Conservation (phyloP, 2,329 filamentous ascomycete species). For the Ophiostoma himal-ulmi region DNA sequence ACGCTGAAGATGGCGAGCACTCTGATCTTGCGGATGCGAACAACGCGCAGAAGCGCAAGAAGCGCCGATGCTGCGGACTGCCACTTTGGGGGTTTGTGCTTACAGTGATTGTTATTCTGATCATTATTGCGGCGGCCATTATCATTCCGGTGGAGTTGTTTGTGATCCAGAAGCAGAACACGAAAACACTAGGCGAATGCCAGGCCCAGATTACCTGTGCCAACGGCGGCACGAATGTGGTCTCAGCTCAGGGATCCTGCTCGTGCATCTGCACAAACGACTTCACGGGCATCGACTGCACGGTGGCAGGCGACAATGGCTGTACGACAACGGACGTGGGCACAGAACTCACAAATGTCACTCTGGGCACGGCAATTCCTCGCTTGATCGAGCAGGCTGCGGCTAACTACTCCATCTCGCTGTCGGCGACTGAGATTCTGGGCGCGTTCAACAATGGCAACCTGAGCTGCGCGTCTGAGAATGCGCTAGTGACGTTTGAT, state of each 20-base stretch:
- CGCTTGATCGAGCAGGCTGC: constrained; percentile 61
- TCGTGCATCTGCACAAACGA: constrained; percentile 85
- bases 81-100: constrained; percentile 72
- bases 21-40: constrained; percentile 19
- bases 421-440: constrained; percentile 64
- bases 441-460: constrained; percentile 69
- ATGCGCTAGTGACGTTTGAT: constrained; percentile 80
- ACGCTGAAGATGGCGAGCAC: constrained; percentile 21
- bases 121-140: constrained; percentile 73
- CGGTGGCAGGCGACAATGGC: constrained; percentile 41
- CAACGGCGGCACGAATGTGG: constrained; percentile 74
- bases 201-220: constrained; percentile 58
- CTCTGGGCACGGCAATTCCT: constrained; percentile 72
- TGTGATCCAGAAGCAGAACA: constrained; percentile 49
- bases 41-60: constrained; percentile 34
- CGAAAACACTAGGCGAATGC: constrained; percentile 47
- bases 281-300: constrained; percentile 61
- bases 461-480: constrained; percentile 77
- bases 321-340: constrained; percentile 48
- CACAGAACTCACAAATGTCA: constrained; percentile 53
- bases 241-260: constrained; percentile 59
- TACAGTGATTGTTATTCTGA: constrained; percentile 56
- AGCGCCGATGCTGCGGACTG: constrained; percentile 73
- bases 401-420: constrained; percentile 66
- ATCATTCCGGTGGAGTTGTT: constrained; percentile 67